phyloP scores from a whole-genome alignment of 768 basidiomycete species.

The Paxillus ammoniavirescens region DNA sequence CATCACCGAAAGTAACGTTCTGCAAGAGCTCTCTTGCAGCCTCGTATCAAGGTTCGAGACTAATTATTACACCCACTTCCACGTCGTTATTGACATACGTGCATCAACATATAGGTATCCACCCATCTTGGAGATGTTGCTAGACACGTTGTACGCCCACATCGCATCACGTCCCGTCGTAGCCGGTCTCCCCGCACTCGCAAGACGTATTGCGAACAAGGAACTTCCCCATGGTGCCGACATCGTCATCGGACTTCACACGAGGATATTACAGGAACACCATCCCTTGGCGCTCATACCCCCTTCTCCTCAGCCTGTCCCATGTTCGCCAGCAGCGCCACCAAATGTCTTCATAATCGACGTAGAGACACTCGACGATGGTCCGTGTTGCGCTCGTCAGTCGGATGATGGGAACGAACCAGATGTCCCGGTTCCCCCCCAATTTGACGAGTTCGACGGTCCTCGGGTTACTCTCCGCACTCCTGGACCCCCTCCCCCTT shows the following conservation, averaged over 20 bases:
- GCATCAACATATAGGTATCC: conserved; percentile 5
- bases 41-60: conserved; percentile 14
- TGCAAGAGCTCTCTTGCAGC: conserved; percentile 21
- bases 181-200: conserved; percentile 9
- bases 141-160: conserved; percentile 18
- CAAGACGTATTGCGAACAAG: conserved; percentile 13
- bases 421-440: no score
- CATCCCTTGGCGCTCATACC: neutral
- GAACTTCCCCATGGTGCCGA: conserved; percentile 21
- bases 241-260: conserved; percentile 18
- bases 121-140: conserved; percentile 16
- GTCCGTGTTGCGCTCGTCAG: no score
- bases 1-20: conserved; percentile 21
- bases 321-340: neutral
- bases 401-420: no score
- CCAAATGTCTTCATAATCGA: no score
- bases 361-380: no score
- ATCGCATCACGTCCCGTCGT: conserved; percentile 17
- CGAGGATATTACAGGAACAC: conserved; percentile 12
- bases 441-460: no score
- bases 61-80: no score
- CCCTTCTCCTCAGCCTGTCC: neutral
- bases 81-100: neutral
- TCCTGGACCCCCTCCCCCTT: no score
- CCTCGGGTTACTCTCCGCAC: no score